These are phyloP conservation scores for Cercophora scortea DNA, from an alignment of 495 filamentous ascomycete genomes.

Conservation along the genomic window DNA sequence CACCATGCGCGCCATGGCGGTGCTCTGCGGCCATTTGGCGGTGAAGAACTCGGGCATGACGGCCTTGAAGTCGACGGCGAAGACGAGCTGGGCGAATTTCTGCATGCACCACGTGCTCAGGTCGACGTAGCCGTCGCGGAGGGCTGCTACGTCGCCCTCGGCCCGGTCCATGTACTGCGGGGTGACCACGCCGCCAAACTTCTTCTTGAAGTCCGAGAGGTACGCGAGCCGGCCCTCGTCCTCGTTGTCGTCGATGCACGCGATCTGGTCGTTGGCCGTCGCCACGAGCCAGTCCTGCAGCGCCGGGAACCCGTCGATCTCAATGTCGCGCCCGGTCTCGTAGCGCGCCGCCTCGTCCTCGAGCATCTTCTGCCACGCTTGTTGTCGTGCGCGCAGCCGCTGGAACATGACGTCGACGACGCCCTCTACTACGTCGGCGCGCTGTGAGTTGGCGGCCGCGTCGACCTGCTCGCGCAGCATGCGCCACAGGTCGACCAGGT, in stretches of 20 bases:
- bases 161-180: slow-evolving; percentile 69
- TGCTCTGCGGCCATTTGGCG: slow-evolving; percentile 72
- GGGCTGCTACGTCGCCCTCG: slow-evolving; percentile 58
- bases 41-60: slow-evolving; percentile 90
- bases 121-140: slow-evolving; percentile 89
- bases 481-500: slow-evolving; percentile 88
- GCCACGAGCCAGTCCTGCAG: slow-evolving; percentile 92
- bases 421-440: slow-evolving; percentile 81
- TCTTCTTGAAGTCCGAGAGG: slow-evolving; percentile 70
- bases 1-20: slow-evolving; percentile 78
- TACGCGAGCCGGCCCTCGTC: slow-evolving; percentile 65
- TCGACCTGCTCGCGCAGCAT: slow-evolving; percentile 90
- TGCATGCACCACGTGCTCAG: slow-evolving; percentile 82
- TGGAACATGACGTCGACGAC: slow-evolving; percentile 92
- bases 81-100: slow-evolving; percentile 76
- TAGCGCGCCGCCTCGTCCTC: slow-evolving; percentile 78
- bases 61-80: slow-evolving; percentile 72
- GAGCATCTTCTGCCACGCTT: slow-evolving; percentile 75
- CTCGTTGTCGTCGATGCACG: slow-evolving; percentile 84
- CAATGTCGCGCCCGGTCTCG: slow-evolving; percentile 48
- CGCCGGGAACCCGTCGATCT: slow-evolving; percentile 68
- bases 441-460: slow-evolving; percentile 70
- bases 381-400: slow-evolving; percentile 70
- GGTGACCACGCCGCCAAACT: slow-evolving; percentile 70
- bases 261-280: slow-evolving; percentile 98